Percentiles rank a stretch among this genome's conserved stretches.
Conservation (phyloP, 176 grass and related monocot species). For the Juncus inflexus region DNA sequence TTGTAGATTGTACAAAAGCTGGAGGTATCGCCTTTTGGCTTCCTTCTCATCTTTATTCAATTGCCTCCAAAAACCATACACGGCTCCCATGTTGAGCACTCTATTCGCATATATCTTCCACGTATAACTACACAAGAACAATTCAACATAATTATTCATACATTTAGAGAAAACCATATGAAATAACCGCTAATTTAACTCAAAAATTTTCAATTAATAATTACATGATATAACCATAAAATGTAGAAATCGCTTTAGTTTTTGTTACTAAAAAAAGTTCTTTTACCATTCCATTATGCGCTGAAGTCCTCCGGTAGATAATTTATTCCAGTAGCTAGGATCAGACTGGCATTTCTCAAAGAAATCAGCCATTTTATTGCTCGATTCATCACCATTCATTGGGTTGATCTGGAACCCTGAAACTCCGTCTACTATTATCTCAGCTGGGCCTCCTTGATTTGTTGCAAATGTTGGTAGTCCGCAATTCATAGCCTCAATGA, state of each 20-base stretch:
- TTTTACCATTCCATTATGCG: conserved; percentile 87
- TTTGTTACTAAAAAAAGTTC: no score
- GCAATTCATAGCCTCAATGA: conserved; percentile 97
- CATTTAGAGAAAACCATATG: neutral
- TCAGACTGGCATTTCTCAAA: conserved; percentile 85
- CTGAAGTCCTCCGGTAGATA: conserved; percentile 81
- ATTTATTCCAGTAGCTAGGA: conserved; percentile 74
- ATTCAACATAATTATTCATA: neutral
- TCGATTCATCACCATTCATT: conserved; percentile 50
- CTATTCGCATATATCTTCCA: conserved; percentile 94
- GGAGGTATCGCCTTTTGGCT: conserved; percentile 62
- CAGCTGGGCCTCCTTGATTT: conserved; percentile 81
- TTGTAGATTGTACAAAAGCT: conserved; percentile 83
- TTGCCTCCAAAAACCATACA: conserved; percentile 81
- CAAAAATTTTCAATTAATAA: no score
- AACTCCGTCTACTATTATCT: conserved; percentile 87
- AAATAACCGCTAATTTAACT: neutral
- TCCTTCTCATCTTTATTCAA: conserved; percentile 64
- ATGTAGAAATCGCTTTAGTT: no score
- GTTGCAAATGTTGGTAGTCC: conserved; percentile 86
- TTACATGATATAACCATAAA: no score
- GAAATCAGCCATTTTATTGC: conserved; percentile 77
- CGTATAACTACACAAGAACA: conserved; percentile 60
- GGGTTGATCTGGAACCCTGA: conserved; percentile 96
- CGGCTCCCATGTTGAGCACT: conserved; percentile 78